Base-by-base conservation (phyloP, 1,284 basidiomycete genomes). In the Baeospora myosura region DNA sequence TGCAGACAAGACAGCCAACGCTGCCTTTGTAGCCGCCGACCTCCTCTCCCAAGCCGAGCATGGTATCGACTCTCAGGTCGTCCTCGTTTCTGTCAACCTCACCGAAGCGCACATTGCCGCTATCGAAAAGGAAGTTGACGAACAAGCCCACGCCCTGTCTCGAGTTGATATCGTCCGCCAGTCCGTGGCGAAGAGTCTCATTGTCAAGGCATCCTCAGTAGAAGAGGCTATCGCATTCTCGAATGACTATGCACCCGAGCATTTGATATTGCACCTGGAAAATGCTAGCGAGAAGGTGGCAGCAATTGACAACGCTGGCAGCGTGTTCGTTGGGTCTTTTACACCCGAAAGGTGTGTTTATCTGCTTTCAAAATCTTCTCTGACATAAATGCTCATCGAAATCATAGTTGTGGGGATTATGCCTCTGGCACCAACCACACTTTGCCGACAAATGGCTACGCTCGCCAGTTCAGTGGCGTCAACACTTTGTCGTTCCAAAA, bases 381-480 rank as follows among this genome's bases (percentile, higher is more conserved):
- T 37, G 10, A 30, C n/a, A 29, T 32, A 4, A 34, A 10, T 43
- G 12, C 14, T 38, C 23, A 38, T 34, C 14, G 39, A 41, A 42
- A 47, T 10, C 44, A 43, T 43, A 94, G 90, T 53, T 98, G 93
- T 61, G 96, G 96, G 25, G 96, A 99, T 62, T 98, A 98, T 56
- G 96, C 96, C 3, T 94, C 90, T 0, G 96, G 96, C 17, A 98
- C 96, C 6, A 99, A 99, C 64, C 96, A 99, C 71, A 97, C 95
- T 0, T 73, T 94, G 24, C 91, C 91, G 20, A 95, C 89, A 3
- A 93, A 92, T 55, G 94, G 93, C 16, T 98, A 94, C 58, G 96
- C 96, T 11, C 84, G 92, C 43, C 94, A 98, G 61, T 98, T 96
- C 69, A 94, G 90, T 51, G 96, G 96, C 12, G 96, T 99, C 52